A percentile compares a stretch with the other conserved stretches of the same genome.
Conservation (phyloP, 352 stramenopile species). For the Pythium pyrilobum region DNA sequence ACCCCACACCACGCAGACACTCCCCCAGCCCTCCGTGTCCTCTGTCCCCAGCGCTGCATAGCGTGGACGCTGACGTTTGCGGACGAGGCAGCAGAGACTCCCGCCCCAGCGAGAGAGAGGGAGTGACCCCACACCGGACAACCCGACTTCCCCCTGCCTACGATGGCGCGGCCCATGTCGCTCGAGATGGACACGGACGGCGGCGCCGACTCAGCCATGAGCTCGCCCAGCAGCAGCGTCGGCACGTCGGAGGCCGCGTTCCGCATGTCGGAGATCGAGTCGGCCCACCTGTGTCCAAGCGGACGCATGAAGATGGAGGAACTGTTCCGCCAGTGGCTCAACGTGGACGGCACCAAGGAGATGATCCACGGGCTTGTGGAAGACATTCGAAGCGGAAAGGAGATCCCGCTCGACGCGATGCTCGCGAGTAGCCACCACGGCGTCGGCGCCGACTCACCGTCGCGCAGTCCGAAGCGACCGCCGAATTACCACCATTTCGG, state of each 20-base stretch:
- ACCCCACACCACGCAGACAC: too few species aligned
- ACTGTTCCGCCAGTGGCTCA: constrained; percentile 85
- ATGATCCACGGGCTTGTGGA: constrained; percentile 81
- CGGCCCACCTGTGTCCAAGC: constrained; percentile 66
- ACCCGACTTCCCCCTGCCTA: too few species aligned
- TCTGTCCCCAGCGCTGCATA: too few species aligned
- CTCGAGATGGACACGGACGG: constrained; percentile 42
- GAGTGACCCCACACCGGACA: too few species aligned
- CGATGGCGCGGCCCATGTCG: constrained; percentile 22
- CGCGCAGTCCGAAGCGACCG: constrained; percentile 73
- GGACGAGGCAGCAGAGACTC: too few species aligned
- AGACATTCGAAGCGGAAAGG: constrained; percentile 70
- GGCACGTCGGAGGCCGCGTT: constrained; percentile 39
- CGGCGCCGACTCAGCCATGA: constrained; percentile 46
- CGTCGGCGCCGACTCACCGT: constrained; percentile 39
- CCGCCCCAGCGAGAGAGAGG: too few species aligned
- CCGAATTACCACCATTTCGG: constrained; percentile 77
- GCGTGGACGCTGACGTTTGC: too few species aligned
- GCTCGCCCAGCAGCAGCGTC: constrained; percentile 39
- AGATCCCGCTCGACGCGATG: constrained; percentile 40
- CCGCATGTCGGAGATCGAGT: constrained; percentile 79
- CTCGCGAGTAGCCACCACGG: constrained; percentile 11
- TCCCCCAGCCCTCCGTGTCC: too few species aligned
- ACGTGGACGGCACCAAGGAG: constrained; percentile 76
- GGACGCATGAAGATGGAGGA: constrained; percentile 87